A percentile compares a stretch with the other conserved stretches of the same genome.
phyloP scores from a whole-genome alignment of 2,329 filamentous ascomycete species.

The Fusarium succisae region DNA sequence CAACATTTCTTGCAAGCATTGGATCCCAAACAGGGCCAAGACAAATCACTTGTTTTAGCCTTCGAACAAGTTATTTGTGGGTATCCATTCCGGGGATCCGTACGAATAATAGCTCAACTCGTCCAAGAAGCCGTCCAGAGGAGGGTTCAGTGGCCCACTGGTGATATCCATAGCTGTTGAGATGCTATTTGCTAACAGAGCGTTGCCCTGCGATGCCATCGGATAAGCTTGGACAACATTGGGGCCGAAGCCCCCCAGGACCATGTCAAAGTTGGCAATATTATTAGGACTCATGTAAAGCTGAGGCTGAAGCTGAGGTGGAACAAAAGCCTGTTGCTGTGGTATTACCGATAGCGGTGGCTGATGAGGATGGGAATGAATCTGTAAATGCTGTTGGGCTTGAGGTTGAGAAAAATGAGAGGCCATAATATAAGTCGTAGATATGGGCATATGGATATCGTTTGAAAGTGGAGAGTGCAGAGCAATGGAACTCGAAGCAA shows the following conservation, averaged over 20 bases:
- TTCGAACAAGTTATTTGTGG: conserved; percentile 34
- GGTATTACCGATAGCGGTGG: conserved; percentile 11
- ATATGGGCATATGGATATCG: conserved; percentile 22
- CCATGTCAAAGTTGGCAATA: conserved; percentile 47
- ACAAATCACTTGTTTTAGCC: conserved; percentile 18
- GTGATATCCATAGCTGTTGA: background rate
- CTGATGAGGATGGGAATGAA: background rate
- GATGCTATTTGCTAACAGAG: conserved; percentile 8
- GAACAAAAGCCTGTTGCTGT: conserved; percentile 33
- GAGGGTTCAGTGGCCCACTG: conserved; percentile 35
- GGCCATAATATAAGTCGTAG: conserved; percentile 5
- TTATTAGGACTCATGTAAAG: conserved; percentile 18
- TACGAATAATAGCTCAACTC: conserved; percentile 57
- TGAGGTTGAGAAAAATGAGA: conserved; percentile 31
- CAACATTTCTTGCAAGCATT: background rate
- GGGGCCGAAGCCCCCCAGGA: conserved; percentile 53
- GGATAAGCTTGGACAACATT: conserved; percentile 22
- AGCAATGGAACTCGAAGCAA: conserved; percentile 16
- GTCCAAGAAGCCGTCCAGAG: conserved; percentile 57
- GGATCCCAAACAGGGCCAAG: no score
- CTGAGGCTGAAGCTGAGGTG: conserved; percentile 21
- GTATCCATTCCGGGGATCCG: conserved; percentile 45
- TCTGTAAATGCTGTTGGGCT: conserved; percentile 31
- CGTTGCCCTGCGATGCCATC: conserved; percentile 11
- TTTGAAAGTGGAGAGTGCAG: conserved; percentile 24